These are phyloP conservation scores for Talaromyces sp. DNA, from an alignment of 2,329 filamentous ascomycete species.

Conservation along the genomic window DNA sequence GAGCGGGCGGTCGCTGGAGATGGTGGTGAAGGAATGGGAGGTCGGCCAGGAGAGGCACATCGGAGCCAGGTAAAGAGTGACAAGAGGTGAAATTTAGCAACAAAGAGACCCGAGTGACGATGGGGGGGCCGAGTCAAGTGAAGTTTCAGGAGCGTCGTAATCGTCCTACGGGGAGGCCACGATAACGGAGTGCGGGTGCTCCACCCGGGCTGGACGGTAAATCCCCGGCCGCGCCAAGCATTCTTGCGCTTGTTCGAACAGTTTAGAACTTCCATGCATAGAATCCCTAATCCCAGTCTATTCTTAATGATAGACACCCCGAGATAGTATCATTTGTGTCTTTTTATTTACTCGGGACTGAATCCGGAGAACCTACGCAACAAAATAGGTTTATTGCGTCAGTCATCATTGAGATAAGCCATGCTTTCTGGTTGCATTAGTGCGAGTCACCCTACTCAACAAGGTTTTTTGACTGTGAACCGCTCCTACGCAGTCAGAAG, in stretches of 20 bases:
- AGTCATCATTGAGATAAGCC: too few species aligned
- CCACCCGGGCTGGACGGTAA: slow-evolving; percentile 6
- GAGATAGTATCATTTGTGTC: too few species aligned
- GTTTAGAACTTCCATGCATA: not conserved
- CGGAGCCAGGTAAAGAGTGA: slow-evolving; percentile 14
- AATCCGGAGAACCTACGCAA: too few species aligned
- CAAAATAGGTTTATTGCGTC: too few species aligned
- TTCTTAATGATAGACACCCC: too few species aligned
- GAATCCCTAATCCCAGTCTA: too few species aligned
- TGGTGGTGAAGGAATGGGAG: not conserved
- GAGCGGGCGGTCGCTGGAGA: slow-evolving; percentile 6
- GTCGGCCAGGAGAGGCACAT: slow-evolving; percentile 12
- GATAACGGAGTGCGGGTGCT: slow-evolving; percentile 17
- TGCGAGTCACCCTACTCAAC: too few species aligned
- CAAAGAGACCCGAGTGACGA: not conserved
- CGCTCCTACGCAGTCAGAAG: too few species aligned
- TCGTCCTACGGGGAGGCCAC: slow-evolving; percentile 18
- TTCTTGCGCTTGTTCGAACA: not conserved
- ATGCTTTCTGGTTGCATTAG: too few species aligned
- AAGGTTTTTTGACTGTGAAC: too few species aligned
- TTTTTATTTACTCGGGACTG: too few species aligned
- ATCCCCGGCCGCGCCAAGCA: slow-evolving; percentile 13
- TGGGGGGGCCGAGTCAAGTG: not conserved
- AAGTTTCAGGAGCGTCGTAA: slow-evolving; percentile 24
- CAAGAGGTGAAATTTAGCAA: slow-evolving; percentile 5